Evolutionary conservation across 2,329 filamentous ascomycete genomes (phyloP).

Genomic region (Ophiocordyceps camponoti-rufipedis): DNA sequence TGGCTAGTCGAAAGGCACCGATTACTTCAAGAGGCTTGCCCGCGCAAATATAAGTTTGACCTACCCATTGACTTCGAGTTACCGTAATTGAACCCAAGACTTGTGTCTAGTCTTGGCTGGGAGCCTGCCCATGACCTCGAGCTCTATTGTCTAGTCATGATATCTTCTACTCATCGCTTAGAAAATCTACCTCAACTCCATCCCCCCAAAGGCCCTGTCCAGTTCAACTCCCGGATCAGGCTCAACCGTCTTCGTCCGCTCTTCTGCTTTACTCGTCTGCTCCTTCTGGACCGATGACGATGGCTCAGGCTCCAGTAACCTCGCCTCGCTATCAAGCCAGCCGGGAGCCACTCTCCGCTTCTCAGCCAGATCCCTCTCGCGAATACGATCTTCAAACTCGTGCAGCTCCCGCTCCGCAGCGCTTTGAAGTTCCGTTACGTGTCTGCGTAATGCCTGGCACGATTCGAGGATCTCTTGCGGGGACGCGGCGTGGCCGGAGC

Average conservation of each 20-base stretch:
- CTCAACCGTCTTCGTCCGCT: not conserved
- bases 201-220: not conserved
- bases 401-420: conserved; percentile 50
- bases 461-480: conserved; percentile 72
- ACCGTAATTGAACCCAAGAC: no score
- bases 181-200: not conserved
- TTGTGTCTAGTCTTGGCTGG: no score
- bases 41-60: no score
- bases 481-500: conserved; percentile 65
- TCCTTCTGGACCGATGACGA: conserved; percentile 13
- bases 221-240: not conserved
- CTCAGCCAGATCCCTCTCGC: conserved; percentile 52
- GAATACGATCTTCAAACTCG: conserved; percentile 50
- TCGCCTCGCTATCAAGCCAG: conserved; percentile 59
- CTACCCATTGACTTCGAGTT: no score
- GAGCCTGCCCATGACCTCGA: no score
- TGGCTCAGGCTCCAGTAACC: conserved; percentile 50
- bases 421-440: conserved; percentile 50
- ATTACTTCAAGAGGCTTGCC: no score
- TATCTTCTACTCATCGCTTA: no score
- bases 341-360: conserved; percentile 65
- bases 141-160: no score
- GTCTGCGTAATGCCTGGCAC: conserved; percentile 59
- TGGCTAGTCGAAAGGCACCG: no score
- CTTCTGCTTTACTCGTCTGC: not conserved